Base-by-base conservation (phyloP, 768 basidiomycete genomes). In the Zangia roseola region DNA sequence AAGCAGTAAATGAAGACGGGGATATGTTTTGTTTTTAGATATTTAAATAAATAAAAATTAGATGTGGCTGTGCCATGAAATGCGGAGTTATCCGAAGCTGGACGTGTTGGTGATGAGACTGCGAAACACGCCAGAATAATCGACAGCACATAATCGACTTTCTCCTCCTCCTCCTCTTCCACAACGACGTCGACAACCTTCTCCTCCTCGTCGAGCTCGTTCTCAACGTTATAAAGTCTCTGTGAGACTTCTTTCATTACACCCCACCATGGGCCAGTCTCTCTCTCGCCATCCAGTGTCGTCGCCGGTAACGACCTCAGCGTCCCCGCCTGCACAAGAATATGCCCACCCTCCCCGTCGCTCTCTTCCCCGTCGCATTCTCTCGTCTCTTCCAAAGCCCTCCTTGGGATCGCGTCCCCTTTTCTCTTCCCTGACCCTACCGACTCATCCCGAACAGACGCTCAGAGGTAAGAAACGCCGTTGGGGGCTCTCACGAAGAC, bases 321-420 rank as follows among this genome's bases (percentile, higher is more conserved):
- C 52, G 34, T 35, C 62, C n/a, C 33, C 49, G 25, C 38, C 52
- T 23, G 41, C 40, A 44, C 40, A 50, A 43, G 52, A 39, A 44
- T 41, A 43, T 8, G 34, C 37, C 23, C 43, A 28, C 9, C n/a
- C 30, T 26, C 31, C 34, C 23, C 52, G 45, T 43, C 57, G 55
- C 38, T 49, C 58, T 6, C 58, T 74, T 4, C 68, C 73, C 5
- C 71, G 56, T 39, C 72, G 69, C 43, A 58, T 77, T 37, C 40
- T 67, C 61, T 49, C 71, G 50, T 53, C 58, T 56, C 33, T 68
- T 60, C 56, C 69, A 17, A 60, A 56, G 49, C 57, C 60, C 2
- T 54, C 58, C 23, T 34, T 60, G 48, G 43, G 52, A 56, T 48
- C 58, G 43, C 57, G 54, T 8, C 26, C 50, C 6, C 39, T 41